A percentile compares a stretch with the other conserved stretches of the same genome.
These are phyloP conservation scores for Mucor racemosus DNA, from an alignment of 371 early-diverging fungal genomes.

Conservation along the genomic window DNA sequence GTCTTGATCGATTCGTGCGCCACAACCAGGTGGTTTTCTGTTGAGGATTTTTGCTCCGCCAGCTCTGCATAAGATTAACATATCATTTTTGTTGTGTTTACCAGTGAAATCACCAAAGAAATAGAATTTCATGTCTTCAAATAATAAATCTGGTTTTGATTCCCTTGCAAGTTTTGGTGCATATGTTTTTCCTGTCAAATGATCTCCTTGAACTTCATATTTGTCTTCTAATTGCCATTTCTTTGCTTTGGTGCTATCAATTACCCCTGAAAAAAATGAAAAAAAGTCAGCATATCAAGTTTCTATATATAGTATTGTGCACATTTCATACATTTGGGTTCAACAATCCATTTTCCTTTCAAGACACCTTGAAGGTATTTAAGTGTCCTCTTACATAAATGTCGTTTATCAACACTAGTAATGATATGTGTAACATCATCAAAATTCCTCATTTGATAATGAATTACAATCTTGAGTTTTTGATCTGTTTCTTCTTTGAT, in stretches of 20 bases:
- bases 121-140: constrained; percentile 32
- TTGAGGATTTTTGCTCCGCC: constrained; percentile 34
- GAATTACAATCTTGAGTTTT: constrained; percentile 23
- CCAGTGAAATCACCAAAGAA: constrained; percentile 37
- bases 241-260: constrained; percentile 30
- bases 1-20: not conserved
- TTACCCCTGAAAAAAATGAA: constrained; percentile 35
- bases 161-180: constrained; percentile 34
- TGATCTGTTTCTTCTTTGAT: constrained; percentile 15
- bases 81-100: constrained; percentile 32
- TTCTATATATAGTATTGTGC: not conserved
- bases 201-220: constrained; percentile 47
- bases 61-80: constrained; percentile 28
- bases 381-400: constrained; percentile 36
- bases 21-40: constrained; percentile 25
- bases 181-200: constrained; percentile 29
- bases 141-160: constrained; percentile 10
- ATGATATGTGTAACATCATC: constrained; percentile 40
- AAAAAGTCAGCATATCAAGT: not conserved
- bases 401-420: constrained; percentile 34
- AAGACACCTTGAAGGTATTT: constrained; percentile 45
- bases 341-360: constrained; percentile 48
- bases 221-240: constrained; percentile 38
- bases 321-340: constrained; percentile 32
- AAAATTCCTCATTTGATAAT: constrained; percentile 27